Evolutionary conservation across 495 filamentous ascomycete genomes (phyloP).

Genomic region (Neurospora africana): DNA sequence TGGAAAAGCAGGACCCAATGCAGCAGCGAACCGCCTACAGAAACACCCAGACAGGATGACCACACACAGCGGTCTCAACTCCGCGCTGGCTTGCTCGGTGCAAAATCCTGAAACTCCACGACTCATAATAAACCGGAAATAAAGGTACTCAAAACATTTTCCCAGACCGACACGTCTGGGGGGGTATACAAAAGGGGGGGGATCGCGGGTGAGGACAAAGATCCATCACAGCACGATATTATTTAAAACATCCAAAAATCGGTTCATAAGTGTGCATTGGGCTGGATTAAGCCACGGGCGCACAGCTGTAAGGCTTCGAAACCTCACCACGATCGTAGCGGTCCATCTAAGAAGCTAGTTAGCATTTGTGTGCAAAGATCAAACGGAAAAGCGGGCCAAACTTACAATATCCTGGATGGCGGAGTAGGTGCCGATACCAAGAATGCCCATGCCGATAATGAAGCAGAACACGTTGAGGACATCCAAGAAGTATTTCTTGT

Average conservation of each 20-base stretch:
- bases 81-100: not conserved
- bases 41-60: not conserved
- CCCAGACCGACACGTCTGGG: not conserved
- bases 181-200: not conserved
- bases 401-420: slow-evolving; percentile 46
- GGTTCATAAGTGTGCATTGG: not conserved
- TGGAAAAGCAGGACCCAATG: not conserved
- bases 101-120: not conserved
- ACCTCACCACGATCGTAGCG: slow-evolving; percentile 33
- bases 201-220: not conserved
- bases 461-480: slow-evolving; percentile 42
- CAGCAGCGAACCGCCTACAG: not conserved
- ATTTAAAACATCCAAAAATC: not conserved
- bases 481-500: slow-evolving; percentile 36
- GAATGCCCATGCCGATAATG: slow-evolving; percentile 42
- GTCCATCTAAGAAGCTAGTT: slow-evolving; percentile 26
- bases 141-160: not conserved
- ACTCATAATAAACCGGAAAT: not conserved
- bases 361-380: not conserved
- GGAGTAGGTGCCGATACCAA: slow-evolving; percentile 50
- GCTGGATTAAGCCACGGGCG: slow-evolving; percentile 15
- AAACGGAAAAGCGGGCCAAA: slow-evolving; percentile 5
- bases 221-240: not conserved
- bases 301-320: slow-evolving; percentile 39
- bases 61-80: not conserved